These are phyloP conservation scores for Cairneyella variabilis DNA, from an alignment of 495 filamentous ascomycete genomes.

Conservation along the genomic window DNA sequence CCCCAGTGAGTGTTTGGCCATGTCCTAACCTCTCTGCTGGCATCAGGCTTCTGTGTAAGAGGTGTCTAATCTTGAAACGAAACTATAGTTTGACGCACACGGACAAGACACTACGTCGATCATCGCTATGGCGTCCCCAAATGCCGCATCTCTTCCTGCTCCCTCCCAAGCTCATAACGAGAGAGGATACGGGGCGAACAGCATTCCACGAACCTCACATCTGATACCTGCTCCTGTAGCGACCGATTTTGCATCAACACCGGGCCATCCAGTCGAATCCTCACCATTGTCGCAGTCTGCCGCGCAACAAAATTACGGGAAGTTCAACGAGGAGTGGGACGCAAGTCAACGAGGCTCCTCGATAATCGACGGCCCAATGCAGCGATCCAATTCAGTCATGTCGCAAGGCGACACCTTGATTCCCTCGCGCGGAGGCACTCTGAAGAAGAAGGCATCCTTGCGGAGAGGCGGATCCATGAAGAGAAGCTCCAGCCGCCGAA, in stretches of 20 bases:
- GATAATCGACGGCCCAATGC: slow-evolving; percentile 50
- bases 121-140: slow-evolving; percentile 16
- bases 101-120: not conserved
- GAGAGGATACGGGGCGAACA: slow-evolving; percentile 21
- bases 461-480: slow-evolving; percentile 70
- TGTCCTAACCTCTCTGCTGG: too few relatives aligned
- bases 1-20: too few relatives aligned
- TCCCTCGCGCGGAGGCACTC: slow-evolving; percentile 69
- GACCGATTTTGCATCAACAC: slow-evolving; percentile 38
- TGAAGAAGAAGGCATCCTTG: slow-evolving; percentile 83
- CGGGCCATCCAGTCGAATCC: slow-evolving; percentile 35
- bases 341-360: slow-evolving; percentile 61
- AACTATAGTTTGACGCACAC: not conserved
- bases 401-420: slow-evolving; percentile 39
- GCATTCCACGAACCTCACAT: slow-evolving; percentile 9
- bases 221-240: slow-evolving; percentile 25
- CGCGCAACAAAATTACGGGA: slow-evolving; percentile 25
- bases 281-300: slow-evolving; percentile 43
- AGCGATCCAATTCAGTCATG: slow-evolving; percentile 48
- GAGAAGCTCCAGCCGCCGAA: slow-evolving; percentile 71
- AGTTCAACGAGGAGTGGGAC: slow-evolving; percentile 73
- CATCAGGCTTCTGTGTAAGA: too few relatives aligned
- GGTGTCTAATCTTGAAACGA: not conserved
- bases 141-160: slow-evolving; percentile 8
- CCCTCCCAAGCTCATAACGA: slow-evolving; percentile 17